These are phyloP conservation scores for Trichosphaerium sp. DNA, from an alignment of 78 protist genomes.

Conservation along the genomic window DNA sequence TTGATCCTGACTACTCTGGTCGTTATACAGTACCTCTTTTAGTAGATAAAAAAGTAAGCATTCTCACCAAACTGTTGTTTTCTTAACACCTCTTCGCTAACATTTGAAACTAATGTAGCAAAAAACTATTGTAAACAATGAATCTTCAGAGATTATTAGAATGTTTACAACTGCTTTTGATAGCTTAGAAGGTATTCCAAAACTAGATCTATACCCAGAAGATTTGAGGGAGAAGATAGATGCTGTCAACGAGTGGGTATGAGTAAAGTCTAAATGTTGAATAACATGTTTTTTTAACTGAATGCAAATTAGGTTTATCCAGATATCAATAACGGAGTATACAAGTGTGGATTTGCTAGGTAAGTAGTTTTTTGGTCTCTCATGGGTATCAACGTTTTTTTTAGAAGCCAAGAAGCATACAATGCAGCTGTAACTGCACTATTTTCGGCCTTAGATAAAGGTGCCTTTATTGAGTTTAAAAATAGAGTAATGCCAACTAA, in stretches of 20 bases:
- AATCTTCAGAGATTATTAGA: constrained; percentile 69
- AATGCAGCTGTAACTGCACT: constrained; percentile 33
- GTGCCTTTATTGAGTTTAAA: too few species aligned
- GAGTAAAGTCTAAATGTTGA: too few species aligned
- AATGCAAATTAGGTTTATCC: too few species aligned
- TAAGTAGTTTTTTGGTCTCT: background rate
- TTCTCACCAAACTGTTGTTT: too few species aligned
- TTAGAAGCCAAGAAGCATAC: constrained; percentile 44
- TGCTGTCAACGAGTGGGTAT: constrained; percentile 53
- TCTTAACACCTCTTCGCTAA: too few species aligned
- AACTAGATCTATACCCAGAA: constrained; percentile 50
- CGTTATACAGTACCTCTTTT: too few species aligned
- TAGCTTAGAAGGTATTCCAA: constrained; percentile 32
- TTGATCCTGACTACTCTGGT: too few species aligned
- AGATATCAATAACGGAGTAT: constrained; percentile 77
- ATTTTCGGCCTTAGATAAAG: constrained; percentile 42
- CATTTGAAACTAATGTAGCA: too few species aligned
- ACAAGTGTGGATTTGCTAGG: constrained; percentile 74
- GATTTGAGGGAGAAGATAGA: constrained; percentile 31
- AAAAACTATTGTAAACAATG: constrained; percentile 69
- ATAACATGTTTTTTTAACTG: too few species aligned
- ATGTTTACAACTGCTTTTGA: constrained; percentile 68
- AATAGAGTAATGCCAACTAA: too few species aligned
- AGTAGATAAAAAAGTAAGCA: too few species aligned
- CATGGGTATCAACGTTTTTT: background rate